Conservation (phyloP, 306 rosid genomes). For the Dalbergia cultrata region DNA sequence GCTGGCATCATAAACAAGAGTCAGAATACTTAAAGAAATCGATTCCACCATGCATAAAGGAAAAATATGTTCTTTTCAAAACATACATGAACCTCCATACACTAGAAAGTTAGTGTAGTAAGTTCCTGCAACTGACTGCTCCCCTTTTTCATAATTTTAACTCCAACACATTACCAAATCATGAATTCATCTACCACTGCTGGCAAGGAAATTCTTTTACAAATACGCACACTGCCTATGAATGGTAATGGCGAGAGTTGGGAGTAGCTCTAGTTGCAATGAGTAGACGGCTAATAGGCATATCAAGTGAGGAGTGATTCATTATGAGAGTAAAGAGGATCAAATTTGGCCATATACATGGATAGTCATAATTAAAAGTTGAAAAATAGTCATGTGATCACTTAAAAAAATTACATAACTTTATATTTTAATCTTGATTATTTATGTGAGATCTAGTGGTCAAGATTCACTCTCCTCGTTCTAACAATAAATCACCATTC, state of each 20-base stretch:
- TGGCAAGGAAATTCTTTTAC: not conserved
- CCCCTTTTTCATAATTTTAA: not conserved
- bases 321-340: too few species aligned
- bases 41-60: slow-evolving; percentile 4
- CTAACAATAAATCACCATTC: too few species aligned
- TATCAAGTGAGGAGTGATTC: too few species aligned
- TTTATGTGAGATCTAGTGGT: too few species aligned
- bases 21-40: slow-evolving; percentile 8
- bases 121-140: not conserved
- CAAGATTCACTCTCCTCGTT: too few species aligned
- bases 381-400: too few species aligned
- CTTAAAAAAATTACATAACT: too few species aligned
- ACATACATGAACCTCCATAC: not conserved
- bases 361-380: too few species aligned
- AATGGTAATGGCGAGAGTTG: not conserved
- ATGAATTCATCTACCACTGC: not conserved
- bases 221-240: not conserved
- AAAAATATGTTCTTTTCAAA: not conserved
- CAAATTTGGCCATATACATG: too few species aligned
- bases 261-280: not conserved
- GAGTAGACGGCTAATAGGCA: not conserved
- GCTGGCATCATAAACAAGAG: slow-evolving; percentile 59
- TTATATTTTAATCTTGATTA: too few species aligned
- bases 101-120: not conserved
- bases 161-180: not conserved